Conservation (phyloP, 2,329 filamentous ascomycete genomes). For the Byssochlamys sp. region DNA sequence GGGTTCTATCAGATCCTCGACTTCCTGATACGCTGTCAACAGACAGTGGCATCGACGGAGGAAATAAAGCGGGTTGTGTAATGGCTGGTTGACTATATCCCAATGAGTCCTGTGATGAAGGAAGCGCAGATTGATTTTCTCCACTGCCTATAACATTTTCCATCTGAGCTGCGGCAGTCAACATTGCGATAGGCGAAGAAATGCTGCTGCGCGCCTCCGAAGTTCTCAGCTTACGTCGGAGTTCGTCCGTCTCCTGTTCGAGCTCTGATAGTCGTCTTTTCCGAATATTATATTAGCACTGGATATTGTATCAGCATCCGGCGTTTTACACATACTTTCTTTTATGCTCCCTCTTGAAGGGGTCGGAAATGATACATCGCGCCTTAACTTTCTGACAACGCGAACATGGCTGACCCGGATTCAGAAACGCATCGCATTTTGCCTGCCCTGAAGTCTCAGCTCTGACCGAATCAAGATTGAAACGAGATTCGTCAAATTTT, state of each 20-base stretch:
- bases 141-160: slow-evolving; percentile 13
- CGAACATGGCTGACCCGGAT: slow-evolving; percentile 26
- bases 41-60: slow-evolving; percentile 4
- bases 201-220: slow-evolving; percentile 14
- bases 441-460: slow-evolving; percentile 14
- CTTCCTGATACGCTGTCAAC: slow-evolving; percentile 7
- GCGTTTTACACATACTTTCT: slow-evolving; percentile 21
- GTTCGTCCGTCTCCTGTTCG: slow-evolving; percentile 28
- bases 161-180: slow-evolving; percentile 24
- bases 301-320: background rate
- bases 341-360: slow-evolving; percentile 36
- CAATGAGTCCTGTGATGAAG: slow-evolving; percentile 10
- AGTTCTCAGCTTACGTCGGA: slow-evolving; percentile 24
- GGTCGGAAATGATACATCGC: slow-evolving; percentile 31
- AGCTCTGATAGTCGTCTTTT: slow-evolving; percentile 28
- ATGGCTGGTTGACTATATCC: slow-evolving; percentile 14
- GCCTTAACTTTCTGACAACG: slow-evolving; percentile 29
- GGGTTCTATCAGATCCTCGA: slow-evolving; percentile 12
- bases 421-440: slow-evolving; percentile 31
- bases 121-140: slow-evolving; percentile 9
- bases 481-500: background rate
- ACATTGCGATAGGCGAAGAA: slow-evolving; percentile 17
- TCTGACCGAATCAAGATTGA: too few species aligned
- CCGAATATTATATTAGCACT: background rate
- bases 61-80: slow-evolving; percentile 11